These are phyloP conservation scores for Cladobotryum protrusum DNA, from an alignment of 2,329 filamentous ascomycete genomes.

Conservation along the genomic window DNA sequence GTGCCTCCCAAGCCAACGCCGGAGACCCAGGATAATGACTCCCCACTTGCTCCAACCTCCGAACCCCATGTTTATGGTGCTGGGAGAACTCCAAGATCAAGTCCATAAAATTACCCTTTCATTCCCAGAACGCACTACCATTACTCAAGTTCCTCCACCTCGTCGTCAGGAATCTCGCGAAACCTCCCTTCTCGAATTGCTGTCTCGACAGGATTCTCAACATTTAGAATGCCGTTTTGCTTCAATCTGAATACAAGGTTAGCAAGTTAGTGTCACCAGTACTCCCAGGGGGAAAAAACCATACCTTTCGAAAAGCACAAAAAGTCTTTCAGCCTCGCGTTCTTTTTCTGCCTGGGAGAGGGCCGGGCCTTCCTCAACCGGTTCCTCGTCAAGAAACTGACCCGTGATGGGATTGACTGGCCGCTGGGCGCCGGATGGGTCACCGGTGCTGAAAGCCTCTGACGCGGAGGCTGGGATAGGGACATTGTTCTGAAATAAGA, in stretches of 20 bases:
- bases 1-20: no score
- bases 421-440: slow-evolving; percentile 25
- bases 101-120: no score
- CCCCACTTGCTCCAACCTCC: no score
- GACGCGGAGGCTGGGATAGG: slow-evolving; percentile 63
- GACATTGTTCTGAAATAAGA: slow-evolving; percentile 78
- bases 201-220: slow-evolving; percentile 71
- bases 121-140: background rate
- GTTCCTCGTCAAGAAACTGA: slow-evolving; percentile 67
- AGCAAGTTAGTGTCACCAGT: slow-evolving; percentile 8
- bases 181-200: slow-evolving; percentile 65
- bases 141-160: slow-evolving; percentile 36
- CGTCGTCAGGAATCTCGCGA: slow-evolving; percentile 58
- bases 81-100: no score
- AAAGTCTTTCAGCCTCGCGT: slow-evolving; percentile 80
- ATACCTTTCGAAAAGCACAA: slow-evolving; percentile 83
- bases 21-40: no score
- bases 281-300: slow-evolving; percentile 11
- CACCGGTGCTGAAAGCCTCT: slow-evolving; percentile 33
- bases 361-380: slow-evolving; percentile 50
- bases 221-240: slow-evolving; percentile 67
- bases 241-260: slow-evolving; percentile 44
- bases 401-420: slow-evolving; percentile 80
- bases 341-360: slow-evolving; percentile 94
- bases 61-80: no score